Evolutionary conservation across 345 rosid genomes (phyloP).

Genomic region (Citrus australasica): DNA sequence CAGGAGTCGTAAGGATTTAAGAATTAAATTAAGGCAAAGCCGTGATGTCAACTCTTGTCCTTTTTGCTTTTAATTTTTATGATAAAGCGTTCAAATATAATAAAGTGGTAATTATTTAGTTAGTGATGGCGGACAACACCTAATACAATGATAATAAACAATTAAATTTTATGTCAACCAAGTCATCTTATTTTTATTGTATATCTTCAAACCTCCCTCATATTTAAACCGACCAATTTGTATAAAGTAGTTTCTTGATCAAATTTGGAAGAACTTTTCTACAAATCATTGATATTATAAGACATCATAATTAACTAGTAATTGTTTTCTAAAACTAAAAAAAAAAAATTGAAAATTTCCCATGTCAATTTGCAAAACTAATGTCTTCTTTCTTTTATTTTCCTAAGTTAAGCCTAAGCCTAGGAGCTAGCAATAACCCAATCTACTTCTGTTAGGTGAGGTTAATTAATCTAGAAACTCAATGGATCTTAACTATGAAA

Average conservation of each 20-base stretch:
- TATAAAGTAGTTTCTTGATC: background rate
- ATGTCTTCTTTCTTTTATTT: too few relatives aligned
- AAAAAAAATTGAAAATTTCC: background rate
- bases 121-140: conserved; percentile 8
- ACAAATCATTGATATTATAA: background rate
- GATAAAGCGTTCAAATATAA: background rate
- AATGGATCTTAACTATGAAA: too few relatives aligned
- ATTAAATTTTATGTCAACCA: background rate
- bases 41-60: background rate
- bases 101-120: conserved; percentile 1
- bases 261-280: background rate
- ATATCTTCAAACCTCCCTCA: background rate
- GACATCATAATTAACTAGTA: too few relatives aligned
- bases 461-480: too few relatives aligned
- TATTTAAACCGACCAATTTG: conserved; percentile 1
- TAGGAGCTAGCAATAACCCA: too few relatives aligned
- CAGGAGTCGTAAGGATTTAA: background rate
- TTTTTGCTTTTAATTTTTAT: background rate
- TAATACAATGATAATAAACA: background rate
- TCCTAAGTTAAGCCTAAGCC: too few relatives aligned
- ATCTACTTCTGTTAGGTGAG: too few relatives aligned
- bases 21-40: background rate
- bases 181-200: too few relatives aligned
- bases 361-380: background rate
- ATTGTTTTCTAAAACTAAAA: background rate